These are phyloP conservation scores for Fusarium vanettenii DNA, from an alignment of 2,329 filamentous ascomycete species.

Conservation along the genomic window DNA sequence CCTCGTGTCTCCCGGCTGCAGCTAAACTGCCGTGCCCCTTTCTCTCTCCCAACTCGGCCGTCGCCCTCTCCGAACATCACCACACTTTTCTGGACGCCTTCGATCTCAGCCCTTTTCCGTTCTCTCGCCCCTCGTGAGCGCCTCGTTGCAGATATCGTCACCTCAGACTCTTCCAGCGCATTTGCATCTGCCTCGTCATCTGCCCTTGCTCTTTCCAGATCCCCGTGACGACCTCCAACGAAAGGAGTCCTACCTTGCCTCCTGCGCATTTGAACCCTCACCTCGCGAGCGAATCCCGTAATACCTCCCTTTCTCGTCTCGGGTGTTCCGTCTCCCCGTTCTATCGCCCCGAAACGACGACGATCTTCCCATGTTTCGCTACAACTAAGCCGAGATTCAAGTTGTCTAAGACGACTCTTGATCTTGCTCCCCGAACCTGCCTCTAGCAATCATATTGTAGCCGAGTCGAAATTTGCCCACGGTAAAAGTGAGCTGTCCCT, in stretches of 20 bases:
- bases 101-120: slow-evolving; percentile 32
- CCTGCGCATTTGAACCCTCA: slow-evolving; percentile 28
- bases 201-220: slow-evolving; percentile 42
- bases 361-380: slow-evolving; percentile 48
- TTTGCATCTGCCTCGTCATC: slow-evolving; percentile 42
- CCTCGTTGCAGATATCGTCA: slow-evolving; percentile 45
- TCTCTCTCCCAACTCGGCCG: slow-evolving; percentile 42
- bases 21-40: slow-evolving; percentile 47
- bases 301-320: slow-evolving; percentile 39
- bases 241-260: slow-evolving; percentile 40
- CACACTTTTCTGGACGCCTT: slow-evolving; percentile 29
- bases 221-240: slow-evolving; percentile 41
- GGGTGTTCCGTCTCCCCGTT: slow-evolving; percentile 28
- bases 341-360: slow-evolving; percentile 33
- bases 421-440: slow-evolving; percentile 39
- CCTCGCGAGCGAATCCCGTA: slow-evolving; percentile 41
- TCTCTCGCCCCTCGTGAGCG: slow-evolving; percentile 41
- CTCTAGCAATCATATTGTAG: slow-evolving; percentile 35
- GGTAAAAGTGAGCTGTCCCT: slow-evolving; percentile 60
- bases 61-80: slow-evolving; percentile 39
- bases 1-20: slow-evolving; percentile 34
- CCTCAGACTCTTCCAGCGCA: slow-evolving; percentile 40
- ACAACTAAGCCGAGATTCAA: slow-evolving; percentile 46
- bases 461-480: slow-evolving; percentile 49
- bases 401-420: slow-evolving; percentile 48